Base-by-base conservation (phyloP, 768 basidiomycete species). In the Pulveroboletus sp. region DNA sequence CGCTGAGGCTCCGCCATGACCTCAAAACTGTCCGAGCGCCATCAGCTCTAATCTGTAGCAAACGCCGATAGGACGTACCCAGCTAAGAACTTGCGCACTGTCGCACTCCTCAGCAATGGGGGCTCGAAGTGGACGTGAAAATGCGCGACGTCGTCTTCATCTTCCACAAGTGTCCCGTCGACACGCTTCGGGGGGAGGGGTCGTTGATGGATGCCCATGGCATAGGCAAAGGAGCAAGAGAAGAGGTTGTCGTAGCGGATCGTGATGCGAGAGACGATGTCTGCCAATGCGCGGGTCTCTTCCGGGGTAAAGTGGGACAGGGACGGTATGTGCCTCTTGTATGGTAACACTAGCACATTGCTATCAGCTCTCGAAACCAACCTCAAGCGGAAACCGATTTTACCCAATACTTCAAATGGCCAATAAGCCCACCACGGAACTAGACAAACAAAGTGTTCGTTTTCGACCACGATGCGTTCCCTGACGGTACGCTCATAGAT, bases 391-490 rank as follows among this genome's bases (percentile, higher is more conserved):
- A 28, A 18, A 21, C 11, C 2, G 31, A 75, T 2, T 59, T 58
- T 28, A 86, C 88, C 64, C 58, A 94, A 69, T 15, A 85, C 75
- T 66, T 96, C 93, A 62, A 84, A 96, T 0, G 93, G 93, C 93
- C 93, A 96, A 30, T 81, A 80, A 6, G 93, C 93, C 93, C 93
- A 96, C 85, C 90, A 95, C 2, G 93, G 93, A 4, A 94, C 92
- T 2, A 95, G 62, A 0, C 85, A 90, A 3, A 88, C 75, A 80
- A 90, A 96, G 60, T 86, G 77, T 15, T 81, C 78, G 59, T 89
- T 89, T 63, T 76, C 71, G 31, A 83, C 64, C 3, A 94, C 83
- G 36, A 92, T 69, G 10, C 93, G 81, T 13, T 80, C 77, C 47
- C 75, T 67, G 24, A 70, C 63, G n/a, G 60, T 64, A 8, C 80